Evolutionary conservation across 176 grass and related monocot genomes (phyloP).

Genomic region (Chrysopogon serrulatus): DNA sequence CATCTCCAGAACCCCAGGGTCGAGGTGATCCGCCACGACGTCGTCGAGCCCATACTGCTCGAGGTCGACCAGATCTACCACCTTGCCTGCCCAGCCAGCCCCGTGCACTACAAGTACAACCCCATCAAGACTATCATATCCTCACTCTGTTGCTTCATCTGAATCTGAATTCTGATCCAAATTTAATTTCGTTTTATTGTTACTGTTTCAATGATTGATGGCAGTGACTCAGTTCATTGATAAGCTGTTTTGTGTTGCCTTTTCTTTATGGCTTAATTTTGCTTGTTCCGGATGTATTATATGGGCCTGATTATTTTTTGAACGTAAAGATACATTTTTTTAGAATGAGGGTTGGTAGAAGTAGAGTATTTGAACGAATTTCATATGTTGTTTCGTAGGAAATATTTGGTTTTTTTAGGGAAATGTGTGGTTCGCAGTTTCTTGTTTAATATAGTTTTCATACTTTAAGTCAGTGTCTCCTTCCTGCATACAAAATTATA

Average conservation of each 20-base stretch:
- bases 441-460: not conserved
- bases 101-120: conserved; percentile 96
- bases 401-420: not conserved
- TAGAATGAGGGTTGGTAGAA: not conserved
- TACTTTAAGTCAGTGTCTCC: not conserved
- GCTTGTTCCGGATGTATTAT: not conserved
- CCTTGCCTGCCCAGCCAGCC: conserved; percentile 82
- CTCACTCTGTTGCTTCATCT: conserved; percentile 28
- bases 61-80: conserved; percentile 98
- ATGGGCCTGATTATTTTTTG: not conserved
- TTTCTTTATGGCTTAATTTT: not conserved
- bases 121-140: conserved; percentile 99
- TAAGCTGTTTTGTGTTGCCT: not conserved
- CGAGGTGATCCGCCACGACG: conserved; percentile 90
- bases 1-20: conserved; percentile 72
- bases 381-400: not conserved
- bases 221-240: not conserved
- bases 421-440: not conserved
- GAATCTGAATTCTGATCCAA: not conserved
- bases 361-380: not conserved
- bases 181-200: not conserved
- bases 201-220: not conserved
- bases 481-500: conserved; percentile 2
- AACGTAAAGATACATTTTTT: not conserved
- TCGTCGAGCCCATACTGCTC: conserved; percentile 81